These are phyloP conservation scores for Xylaria sp. DNA, from an alignment of 2,329 filamentous ascomycete species.

Conservation along the genomic window DNA sequence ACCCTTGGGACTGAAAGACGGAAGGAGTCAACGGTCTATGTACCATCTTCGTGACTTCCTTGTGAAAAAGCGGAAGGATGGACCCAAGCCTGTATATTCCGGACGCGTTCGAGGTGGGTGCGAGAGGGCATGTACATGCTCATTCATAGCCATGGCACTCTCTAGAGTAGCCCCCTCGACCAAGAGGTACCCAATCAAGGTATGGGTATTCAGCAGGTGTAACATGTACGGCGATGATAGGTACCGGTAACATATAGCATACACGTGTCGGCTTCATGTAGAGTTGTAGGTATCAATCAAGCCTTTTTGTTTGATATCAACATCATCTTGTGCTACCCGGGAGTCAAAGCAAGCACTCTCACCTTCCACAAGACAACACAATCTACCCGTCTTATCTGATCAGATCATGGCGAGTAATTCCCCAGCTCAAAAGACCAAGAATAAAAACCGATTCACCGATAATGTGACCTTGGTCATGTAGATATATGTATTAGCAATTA, in stretches of 20 bases:
- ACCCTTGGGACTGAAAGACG: too few species aligned
- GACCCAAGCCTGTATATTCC: neutral
- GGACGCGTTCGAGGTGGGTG: neutral
- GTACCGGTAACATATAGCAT: too few species aligned
- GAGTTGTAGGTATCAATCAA: neutral
- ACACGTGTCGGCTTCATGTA: neutral
- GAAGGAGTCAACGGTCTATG: neutral
- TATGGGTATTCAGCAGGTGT: too few species aligned
- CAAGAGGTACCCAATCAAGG: too few species aligned
- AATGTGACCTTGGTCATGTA: neutral
- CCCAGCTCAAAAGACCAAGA: neutral
- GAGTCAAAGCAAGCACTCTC: neutral
- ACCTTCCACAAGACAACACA: neutral
- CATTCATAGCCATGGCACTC: constrained; percentile 3
- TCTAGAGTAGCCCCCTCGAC: neutral
- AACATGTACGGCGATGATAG: too few species aligned
- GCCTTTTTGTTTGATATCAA: neutral
- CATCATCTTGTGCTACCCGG: neutral
- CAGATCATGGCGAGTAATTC: constrained; percentile 3
- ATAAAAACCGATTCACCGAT: neutral
- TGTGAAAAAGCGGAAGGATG: neutral
- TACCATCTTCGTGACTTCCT: neutral
- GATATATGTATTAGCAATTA: constrained; percentile 38
- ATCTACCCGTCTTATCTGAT: neutral
- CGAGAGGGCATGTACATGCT: constrained; percentile 7